Conservation (phyloP, 1,284 basidiomycete species). For the Exobasidium cylindrosporum region DNA sequence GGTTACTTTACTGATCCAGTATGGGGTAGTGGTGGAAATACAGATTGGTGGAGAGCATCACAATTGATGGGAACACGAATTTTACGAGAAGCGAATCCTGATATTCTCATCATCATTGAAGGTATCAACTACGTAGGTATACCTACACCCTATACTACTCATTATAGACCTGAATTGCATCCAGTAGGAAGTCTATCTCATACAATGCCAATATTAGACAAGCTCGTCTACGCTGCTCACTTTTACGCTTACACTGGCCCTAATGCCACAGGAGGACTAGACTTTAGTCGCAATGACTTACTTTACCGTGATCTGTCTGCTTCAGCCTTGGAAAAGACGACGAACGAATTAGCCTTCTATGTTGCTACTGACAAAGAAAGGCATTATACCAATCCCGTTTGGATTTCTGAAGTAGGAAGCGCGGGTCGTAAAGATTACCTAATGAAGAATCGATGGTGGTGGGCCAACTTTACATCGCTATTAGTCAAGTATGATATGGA, state of each 20-base stretch:
- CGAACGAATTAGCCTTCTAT: constrained; percentile 13
- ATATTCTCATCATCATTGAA: constrained; percentile 21
- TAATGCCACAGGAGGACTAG: constrained; percentile 17
- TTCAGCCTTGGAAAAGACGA: neutral
- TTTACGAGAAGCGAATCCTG: constrained; percentile 16
- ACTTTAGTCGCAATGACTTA: constrained; percentile 10
- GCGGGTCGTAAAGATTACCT: constrained; percentile 13
- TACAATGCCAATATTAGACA: constrained; percentile 19
- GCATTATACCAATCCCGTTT: constrained; percentile 22
- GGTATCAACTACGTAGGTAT: constrained; percentile 25
- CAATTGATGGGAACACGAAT: constrained; percentile 14
- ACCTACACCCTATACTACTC: constrained; percentile 5
- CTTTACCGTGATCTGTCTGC: constrained; percentile 16
- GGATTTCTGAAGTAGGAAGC: constrained; percentile 20
- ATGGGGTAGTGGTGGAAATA: constrained; percentile 15
- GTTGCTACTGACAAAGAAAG: constrained; percentile 11
- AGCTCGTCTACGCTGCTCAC: constrained; percentile 22
- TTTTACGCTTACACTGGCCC: constrained; percentile 22
- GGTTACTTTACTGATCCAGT: constrained; percentile 14
- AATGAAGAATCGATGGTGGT: constrained; percentile 16
- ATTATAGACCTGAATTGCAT: constrained; percentile 17
- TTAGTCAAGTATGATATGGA: constrained; percentile 16
- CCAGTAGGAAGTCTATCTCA: constrained; percentile 16
- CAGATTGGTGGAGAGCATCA: constrained; percentile 20
- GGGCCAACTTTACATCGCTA: constrained; percentile 11